These are phyloP conservation scores for Mucor circinelloides DNA, from an alignment of 371 early-diverging fungal species.

Conservation along the genomic window DNA sequence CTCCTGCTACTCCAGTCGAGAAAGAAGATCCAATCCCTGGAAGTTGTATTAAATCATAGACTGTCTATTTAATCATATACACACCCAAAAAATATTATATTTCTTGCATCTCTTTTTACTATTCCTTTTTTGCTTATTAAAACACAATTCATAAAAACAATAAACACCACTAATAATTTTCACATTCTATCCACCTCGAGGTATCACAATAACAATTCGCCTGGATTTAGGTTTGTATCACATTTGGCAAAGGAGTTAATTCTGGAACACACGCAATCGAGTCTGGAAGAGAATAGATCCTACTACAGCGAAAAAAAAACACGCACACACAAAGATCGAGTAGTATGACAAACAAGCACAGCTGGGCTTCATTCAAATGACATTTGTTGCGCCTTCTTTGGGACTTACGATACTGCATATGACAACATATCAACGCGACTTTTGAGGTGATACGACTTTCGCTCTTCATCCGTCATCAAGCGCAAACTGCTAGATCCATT, in stretches of 20 bases:
- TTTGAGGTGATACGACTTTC: too few species aligned
- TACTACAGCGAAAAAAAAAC: too few species aligned
- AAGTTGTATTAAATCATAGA: slow-evolving; percentile 17
- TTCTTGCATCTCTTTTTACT: background rate
- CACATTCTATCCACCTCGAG: background rate
- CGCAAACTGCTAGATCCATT: background rate
- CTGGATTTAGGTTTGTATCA: background rate
- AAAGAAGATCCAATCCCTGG: slow-evolving; percentile 14
- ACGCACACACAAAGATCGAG: too few species aligned
- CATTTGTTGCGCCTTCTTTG: too few species aligned
- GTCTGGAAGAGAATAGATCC: too few species aligned
- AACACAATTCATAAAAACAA: background rate
- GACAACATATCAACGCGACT: too few species aligned
- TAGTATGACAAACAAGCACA: too few species aligned
- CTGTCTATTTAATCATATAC: background rate
- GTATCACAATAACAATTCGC: background rate
- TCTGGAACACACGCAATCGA: background rate
- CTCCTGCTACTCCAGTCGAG: slow-evolving; percentile 23
- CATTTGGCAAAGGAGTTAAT: background rate
- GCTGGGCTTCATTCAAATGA: too few species aligned
- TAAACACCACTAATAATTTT: background rate
- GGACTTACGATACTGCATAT: too few species aligned
- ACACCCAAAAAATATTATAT: background rate
- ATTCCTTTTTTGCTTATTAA: background rate
- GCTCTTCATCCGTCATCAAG: background rate